Base-by-base conservation (phyloP, 441 rosid species). In the Erysimum cheiri region DNA sequence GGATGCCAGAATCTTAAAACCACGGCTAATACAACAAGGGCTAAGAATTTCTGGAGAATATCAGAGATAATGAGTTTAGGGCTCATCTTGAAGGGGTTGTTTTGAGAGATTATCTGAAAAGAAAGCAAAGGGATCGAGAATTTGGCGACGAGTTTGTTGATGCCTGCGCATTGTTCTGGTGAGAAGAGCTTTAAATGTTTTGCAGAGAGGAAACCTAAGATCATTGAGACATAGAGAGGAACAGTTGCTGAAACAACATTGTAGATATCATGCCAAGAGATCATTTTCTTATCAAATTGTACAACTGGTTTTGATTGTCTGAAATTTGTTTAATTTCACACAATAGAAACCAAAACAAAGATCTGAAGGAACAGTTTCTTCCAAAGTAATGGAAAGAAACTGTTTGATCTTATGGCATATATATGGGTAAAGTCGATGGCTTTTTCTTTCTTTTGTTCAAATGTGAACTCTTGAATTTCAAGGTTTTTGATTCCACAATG, bases 121-220 rank as follows among this genome's bases (percentile, higher is more conserved):
- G 99, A 86, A 49, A 94, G 59, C 44, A 94, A 78, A 4, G 97
- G 99, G 43, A 94, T 82, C 3, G 97, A 91, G 60, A 90, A 85
- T 76, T 94, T 91, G 3, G 97, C 91, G 9, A 91, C 98, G 44
- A 91, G 88, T 83, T 83, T 94, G 88, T 90, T 94, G 57, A 94
- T 91, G 47, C 97, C 98, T 41, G 85, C 81, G 71, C 97, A 91
- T 78, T 94, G 99, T 39, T 94, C 91, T 1, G 91, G 86, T 7
- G 96, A 82, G 54, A 94, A 91, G 36, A 94, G 78, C 57, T 80
- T 81, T 80, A 88, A 79, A 80, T 88, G 87, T 83, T 79, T 92
- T 79, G 84, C 80, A 22, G 96, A 90, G 32, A 80, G 36, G 80
- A 84, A 94, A 41, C 97, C 97, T 60, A 90, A 77, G 2, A 83